A percentile compares a stretch with the other conserved stretches of the same genome.
Conservation (phyloP, 2,329 filamentous ascomycete genomes). For the Colletotrichum plurivorum region DNA sequence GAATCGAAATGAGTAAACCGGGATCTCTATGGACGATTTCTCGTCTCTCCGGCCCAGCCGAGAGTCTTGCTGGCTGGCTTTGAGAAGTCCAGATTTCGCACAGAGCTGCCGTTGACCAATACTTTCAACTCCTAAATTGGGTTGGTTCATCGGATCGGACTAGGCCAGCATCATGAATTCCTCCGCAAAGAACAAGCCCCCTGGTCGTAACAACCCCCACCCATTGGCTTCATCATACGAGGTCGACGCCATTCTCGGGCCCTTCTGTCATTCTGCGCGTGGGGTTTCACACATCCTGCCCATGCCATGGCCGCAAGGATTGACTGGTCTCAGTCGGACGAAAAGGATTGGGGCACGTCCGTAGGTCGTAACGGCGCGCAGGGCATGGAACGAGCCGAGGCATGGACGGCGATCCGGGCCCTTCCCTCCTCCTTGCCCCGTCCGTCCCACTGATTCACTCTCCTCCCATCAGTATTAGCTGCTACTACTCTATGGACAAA, state of each 20-base stretch:
- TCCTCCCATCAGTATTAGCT: no score
- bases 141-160: background rate
- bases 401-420: background rate
- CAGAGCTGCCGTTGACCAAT: background rate
- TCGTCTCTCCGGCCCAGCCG: background rate
- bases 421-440: background rate
- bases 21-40: background rate
- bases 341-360: background rate
- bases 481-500: no score
- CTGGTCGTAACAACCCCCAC: background rate
- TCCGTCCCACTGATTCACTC: no score
- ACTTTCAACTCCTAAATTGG: accelerated
- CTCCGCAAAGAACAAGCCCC: no score
- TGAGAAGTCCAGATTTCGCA: no score
- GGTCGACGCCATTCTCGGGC: background rate
- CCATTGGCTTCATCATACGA: background rate
- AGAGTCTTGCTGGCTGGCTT: no score
- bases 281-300: background rate
- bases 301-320: background rate
- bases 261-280: background rate
- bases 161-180: background rate
- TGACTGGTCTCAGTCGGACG: slow-evolving; percentile 8
- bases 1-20: slow-evolving; percentile 6
- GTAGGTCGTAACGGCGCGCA: slow-evolving; percentile 1
- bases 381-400: slow-evolving; percentile 19